Evolutionary conservation across 108 stramenopile genomes (phyloP).

Genomic region (Cylindrotheca fusiformis): DNA sequence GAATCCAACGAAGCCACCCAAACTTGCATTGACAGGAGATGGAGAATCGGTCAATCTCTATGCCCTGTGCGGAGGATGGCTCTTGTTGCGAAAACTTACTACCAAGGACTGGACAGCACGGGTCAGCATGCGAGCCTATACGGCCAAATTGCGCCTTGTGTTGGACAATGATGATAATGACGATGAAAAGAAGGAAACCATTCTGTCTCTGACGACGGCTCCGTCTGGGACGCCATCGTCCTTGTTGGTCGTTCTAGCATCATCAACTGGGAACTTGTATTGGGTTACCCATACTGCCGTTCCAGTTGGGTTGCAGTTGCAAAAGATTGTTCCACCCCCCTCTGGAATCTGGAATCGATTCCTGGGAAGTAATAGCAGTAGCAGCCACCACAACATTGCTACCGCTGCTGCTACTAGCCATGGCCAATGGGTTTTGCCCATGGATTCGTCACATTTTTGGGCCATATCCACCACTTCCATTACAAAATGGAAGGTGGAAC

Average conservation of each 20-base stretch:
- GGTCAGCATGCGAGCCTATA: not conserved
- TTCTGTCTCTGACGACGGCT: slow-evolving; percentile 16
- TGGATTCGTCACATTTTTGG: slow-evolving; percentile 8
- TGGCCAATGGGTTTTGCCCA: slow-evolving; percentile 11
- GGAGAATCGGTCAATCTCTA: slow-evolving; percentile 14
- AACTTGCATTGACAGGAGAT: not conserved
- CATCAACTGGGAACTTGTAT: slow-evolving; percentile 19
- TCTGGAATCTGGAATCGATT: slow-evolving; percentile 19
- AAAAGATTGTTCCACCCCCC: slow-evolving; percentile 17
- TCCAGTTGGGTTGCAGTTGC: slow-evolving; percentile 27
- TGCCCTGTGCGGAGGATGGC: slow-evolving; percentile 1
- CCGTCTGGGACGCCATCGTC: slow-evolving; percentile 2
- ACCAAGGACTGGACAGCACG: slow-evolving; percentile 5
- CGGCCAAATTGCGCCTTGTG: slow-evolving; percentile 3
- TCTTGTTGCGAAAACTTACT: slow-evolving; percentile 12
- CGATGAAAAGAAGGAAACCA: not conserved
- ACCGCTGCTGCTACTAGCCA: not conserved
- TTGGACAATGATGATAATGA: slow-evolving; percentile 3
- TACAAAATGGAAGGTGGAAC: slow-evolving; percentile 18
- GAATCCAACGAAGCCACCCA: not conserved
- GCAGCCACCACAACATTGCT: too few relatives aligned
- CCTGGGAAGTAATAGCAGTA: slow-evolving; percentile 3
- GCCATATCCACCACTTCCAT: slow-evolving; percentile 7
- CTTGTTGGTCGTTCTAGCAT: slow-evolving; percentile 23
- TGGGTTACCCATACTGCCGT: slow-evolving; percentile 34